Conservation (phyloP, 2,329 filamentous ascomycete species). For the Grosmannia clavigera region DNA sequence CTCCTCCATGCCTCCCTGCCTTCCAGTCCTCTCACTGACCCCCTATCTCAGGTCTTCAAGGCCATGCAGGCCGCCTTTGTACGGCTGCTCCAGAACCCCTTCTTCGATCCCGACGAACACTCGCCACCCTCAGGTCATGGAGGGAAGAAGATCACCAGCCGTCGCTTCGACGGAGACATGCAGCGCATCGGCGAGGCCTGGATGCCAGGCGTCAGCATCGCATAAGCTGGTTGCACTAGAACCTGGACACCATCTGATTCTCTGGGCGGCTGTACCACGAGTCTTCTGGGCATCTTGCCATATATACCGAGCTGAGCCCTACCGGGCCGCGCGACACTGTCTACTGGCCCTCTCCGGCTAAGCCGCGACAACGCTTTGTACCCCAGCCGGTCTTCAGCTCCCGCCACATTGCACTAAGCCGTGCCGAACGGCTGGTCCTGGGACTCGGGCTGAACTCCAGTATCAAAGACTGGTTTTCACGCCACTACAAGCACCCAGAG, state of each 20-base stretch:
- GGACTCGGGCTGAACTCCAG: too few relatives aligned
- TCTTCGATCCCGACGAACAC: conserved; percentile 83
- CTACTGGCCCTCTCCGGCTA: too few relatives aligned
- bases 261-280: too few relatives aligned
- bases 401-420: too few relatives aligned
- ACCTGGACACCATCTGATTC: background rate
- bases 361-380: too few relatives aligned
- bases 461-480: too few relatives aligned
- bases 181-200: conserved; percentile 75
- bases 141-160: conserved; percentile 66
- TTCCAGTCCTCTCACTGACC: background rate
- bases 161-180: conserved; percentile 69
- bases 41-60: conserved; percentile 47
- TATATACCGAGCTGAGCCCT: too few relatives aligned
- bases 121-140: conserved; percentile 42
- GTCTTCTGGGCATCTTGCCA: too few relatives aligned
- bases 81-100: conserved; percentile 79
- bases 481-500: too few relatives aligned
- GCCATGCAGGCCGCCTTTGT: conserved; percentile 92
- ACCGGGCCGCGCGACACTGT: too few relatives aligned
- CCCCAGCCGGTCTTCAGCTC: too few relatives aligned
- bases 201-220: conserved; percentile 56
- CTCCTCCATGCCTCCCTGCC: background rate
- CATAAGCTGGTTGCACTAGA: conserved; percentile 25
- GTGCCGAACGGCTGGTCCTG: too few relatives aligned